Evolutionary conservation across 305 asterid genomes (phyloP).

Genomic region (Fraxinus floribunda): DNA sequence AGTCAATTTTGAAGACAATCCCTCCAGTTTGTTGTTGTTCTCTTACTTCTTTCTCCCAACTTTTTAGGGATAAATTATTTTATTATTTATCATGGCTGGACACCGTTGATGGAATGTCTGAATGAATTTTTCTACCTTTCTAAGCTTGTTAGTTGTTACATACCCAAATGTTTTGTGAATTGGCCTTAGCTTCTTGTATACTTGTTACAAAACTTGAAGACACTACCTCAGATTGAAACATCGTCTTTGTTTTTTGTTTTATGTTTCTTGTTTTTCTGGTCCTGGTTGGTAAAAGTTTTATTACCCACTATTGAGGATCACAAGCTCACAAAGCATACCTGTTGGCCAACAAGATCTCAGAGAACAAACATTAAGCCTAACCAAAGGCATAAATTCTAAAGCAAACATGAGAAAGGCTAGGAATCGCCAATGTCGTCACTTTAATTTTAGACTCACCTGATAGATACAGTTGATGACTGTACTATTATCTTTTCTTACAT

Average conservation of each 20-base stretch:
- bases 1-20: slow-evolving; percentile 17
- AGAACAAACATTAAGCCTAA: not conserved
- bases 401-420: not conserved
- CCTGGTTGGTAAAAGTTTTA: not conserved
- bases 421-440: not conserved
- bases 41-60: not conserved
- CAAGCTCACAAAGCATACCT: not conserved
- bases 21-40: not conserved
- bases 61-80: not conserved
- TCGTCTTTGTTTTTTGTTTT: not conserved
- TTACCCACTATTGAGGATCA: not conserved
- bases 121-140: not conserved
- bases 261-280: not conserved
- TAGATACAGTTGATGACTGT: not conserved
- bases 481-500: not conserved
- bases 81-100: not conserved
- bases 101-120: not conserved
- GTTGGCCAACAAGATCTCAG: not conserved
- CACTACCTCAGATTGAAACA: not conserved
- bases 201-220: not conserved
- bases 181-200: not conserved
- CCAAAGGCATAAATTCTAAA: not conserved
- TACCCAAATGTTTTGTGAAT: not conserved
- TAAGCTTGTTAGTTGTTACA: not conserved
- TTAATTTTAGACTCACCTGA: slow-evolving; percentile 1